Percentiles rank a stretch among this genome's conserved stretches.
Conservation (phyloP, 192 early-diverging fungal genomes). For the Coemansia guatemalensis region DNA sequence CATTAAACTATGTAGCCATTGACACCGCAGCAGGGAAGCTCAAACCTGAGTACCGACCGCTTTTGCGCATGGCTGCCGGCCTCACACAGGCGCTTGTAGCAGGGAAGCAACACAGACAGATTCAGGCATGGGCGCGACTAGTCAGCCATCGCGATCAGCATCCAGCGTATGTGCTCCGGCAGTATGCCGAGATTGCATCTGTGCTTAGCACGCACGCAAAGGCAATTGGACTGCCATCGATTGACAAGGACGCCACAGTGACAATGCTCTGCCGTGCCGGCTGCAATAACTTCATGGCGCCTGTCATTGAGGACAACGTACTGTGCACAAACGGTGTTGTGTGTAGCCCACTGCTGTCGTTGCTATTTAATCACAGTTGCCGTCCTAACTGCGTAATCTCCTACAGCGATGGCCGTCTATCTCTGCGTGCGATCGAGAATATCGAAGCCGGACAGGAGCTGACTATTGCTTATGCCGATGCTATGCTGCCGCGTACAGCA, state of each 20-base stretch:
- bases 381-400: constrained; percentile 28
- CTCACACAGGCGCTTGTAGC: constrained; percentile 1
- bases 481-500: constrained; percentile 22
- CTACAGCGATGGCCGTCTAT: constrained; percentile 17
- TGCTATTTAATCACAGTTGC: constrained; percentile 53
- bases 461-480: constrained; percentile 35
- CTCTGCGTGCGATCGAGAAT: constrained; percentile 29
- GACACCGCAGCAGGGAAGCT: constrained; percentile 8
- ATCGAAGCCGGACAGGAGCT: constrained; percentile 32
- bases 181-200: constrained; percentile 36
- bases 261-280: constrained; percentile 21
- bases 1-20: not conserved
- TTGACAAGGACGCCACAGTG: constrained; percentile 4
- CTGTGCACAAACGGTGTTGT: constrained; percentile 20
- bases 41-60: constrained; percentile 30
- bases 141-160: constrained; percentile 30
- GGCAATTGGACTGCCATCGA: not conserved
- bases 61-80: constrained; percentile 37
- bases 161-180: constrained; percentile 29
- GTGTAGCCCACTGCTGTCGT: constrained; percentile 39
- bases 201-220: constrained; percentile 1
- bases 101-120: not conserved
- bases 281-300: constrained; percentile 40
- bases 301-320: constrained; percentile 1
- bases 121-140: constrained; percentile 27